Conservation (phyloP, 805 yeast species). For the Candida vartiovaarae region DNA sequence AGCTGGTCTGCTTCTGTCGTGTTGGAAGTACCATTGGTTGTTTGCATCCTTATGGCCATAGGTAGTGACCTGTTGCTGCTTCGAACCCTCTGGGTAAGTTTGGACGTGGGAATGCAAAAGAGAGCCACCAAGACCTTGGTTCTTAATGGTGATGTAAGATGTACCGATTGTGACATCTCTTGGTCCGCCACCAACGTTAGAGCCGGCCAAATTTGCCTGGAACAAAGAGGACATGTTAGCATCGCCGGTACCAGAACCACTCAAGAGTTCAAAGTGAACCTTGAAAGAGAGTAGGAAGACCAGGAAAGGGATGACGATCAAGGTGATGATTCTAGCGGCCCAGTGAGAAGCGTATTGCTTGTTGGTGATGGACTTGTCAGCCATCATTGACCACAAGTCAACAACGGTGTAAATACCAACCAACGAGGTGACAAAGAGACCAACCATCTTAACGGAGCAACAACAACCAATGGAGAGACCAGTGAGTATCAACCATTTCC, state of each 20-base stretch:
- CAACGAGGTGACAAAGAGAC: slow-evolving; percentile 78
- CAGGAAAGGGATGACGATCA: slow-evolving; percentile 55
- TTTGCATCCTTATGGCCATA: slow-evolving; percentile 70
- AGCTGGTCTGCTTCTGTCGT: slow-evolving; percentile 42
- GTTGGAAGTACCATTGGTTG: slow-evolving; percentile 61
- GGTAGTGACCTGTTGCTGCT: slow-evolving; percentile 74
- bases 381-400: slow-evolving; percentile 81
- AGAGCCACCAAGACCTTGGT: slow-evolving; percentile 72
- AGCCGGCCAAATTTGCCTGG: slow-evolving; percentile 69
- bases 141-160: slow-evolving; percentile 36
- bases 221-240: slow-evolving; percentile 73
- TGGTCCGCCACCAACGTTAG: slow-evolving; percentile 58
- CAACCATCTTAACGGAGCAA: slow-evolving; percentile 94
- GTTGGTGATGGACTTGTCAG: slow-evolving; percentile 52
- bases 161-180: slow-evolving; percentile 58
- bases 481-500: slow-evolving; percentile 83
- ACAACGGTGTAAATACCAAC: slow-evolving; percentile 87
- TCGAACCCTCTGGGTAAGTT: slow-evolving; percentile 67
- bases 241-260: slow-evolving; percentile 76
- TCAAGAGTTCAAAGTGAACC: slow-evolving; percentile 66
- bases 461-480: slow-evolving; percentile 88
- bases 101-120: slow-evolving; percentile 72
- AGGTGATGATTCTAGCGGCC: slow-evolving; percentile 56
- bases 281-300: slow-evolving; percentile 65
- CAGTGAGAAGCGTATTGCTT: slow-evolving; percentile 51